Evolutionary conservation across 78 protist genomes (phyloP).

Genomic region (Bodo saltans): DNA sequence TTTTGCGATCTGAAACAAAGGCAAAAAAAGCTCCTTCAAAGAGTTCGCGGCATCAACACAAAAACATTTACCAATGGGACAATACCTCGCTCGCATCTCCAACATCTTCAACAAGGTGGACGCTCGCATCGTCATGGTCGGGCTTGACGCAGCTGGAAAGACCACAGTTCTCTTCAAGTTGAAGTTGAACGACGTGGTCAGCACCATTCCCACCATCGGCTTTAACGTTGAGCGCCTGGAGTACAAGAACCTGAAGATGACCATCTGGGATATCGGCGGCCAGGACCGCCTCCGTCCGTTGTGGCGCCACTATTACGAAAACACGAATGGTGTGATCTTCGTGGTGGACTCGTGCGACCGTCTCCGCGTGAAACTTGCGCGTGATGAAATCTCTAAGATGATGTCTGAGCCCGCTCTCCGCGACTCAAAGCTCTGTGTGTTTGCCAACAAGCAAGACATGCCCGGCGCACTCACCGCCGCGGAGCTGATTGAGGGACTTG

Average conservation of each 20-base stretch:
- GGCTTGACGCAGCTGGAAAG: conserved; percentile 52
- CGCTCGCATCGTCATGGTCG: conserved; percentile 36
- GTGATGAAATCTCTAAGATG: conserved; percentile 66
- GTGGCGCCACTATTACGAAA: conserved; percentile 52
- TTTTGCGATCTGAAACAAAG: too few species aligned
- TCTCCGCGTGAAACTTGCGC: conserved; percentile 30
- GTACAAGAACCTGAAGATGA: conserved; percentile 19
- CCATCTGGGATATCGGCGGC: conserved; percentile 47
- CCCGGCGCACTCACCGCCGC: conserved; percentile 52
- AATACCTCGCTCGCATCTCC: too few species aligned
- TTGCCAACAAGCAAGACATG: conserved; percentile 83
- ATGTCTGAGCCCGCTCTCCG: conserved; percentile 58
- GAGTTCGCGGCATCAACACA: too few species aligned
- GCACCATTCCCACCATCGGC: conserved; percentile 70
- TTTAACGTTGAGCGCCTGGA: conserved; percentile 61
- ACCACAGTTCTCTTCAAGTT: conserved; percentile 73
- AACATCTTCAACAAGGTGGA: conserved; percentile 7
- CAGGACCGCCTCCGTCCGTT: conserved; percentile 44
- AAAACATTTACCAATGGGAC: too few species aligned
- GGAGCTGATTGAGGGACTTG: conserved; percentile 37
- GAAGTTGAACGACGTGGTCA: conserved; percentile 54
- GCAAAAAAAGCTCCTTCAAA: too few species aligned
- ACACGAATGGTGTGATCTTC: conserved; percentile 35
- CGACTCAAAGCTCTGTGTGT: conserved; percentile 61
- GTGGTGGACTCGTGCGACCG: conserved; percentile 40